Base-by-base conservation (phyloP, 2,329 filamentous ascomycete genomes). In the Myriosclerotinia scirpicola region DNA sequence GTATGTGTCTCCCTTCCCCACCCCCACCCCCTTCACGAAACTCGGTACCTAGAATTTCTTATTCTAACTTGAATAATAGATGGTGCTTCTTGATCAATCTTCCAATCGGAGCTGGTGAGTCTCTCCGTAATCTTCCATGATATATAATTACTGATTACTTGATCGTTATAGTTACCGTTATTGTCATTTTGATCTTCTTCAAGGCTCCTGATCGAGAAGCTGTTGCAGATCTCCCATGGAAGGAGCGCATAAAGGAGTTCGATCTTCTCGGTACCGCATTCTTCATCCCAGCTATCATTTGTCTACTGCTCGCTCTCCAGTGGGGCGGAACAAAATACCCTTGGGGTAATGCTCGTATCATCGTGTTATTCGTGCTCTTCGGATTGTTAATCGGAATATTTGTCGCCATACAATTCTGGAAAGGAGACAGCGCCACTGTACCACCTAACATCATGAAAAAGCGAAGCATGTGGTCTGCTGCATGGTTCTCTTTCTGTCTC, bases 181-280 rank as follows among this genome's bases (percentile, higher is more conserved):
- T 75, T 3, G 67, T 80, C 34, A 69, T 79, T n/a, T 71, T 81
- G 12, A 75, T 81, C 6, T 60, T 80, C 58, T 76, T 84, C 4
- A 81, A 82, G 74, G 46, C 68, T 9, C 69, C 71, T 15, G 54
- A 68, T n/a, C 50, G 69, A 38, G 54, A 53, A 8, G 67, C 56
- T 20, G 60, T 78, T 3, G 72, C 76, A 80, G 54, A 80, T 80
- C 17, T 73, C 80, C 52, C 75, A 75, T 58, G 76, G 78, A 20
- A 69, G 69, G 64, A 72, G 70, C 59, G 73, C 50, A 52, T 75
- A 48, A 69, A 71, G 44, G 74, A 77, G 9, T 68, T 80, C n/a
- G 79, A 80, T 64, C 65, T 77, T 0, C 65, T 77, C 34, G 79
- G 79, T 20, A 76, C 76, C 4, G 65, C 71, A 0, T 70, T 79